Evolutionary conservation across 352 stramenopile genomes (phyloP).

Genomic region (Phytopythium kandeliae): DNA sequence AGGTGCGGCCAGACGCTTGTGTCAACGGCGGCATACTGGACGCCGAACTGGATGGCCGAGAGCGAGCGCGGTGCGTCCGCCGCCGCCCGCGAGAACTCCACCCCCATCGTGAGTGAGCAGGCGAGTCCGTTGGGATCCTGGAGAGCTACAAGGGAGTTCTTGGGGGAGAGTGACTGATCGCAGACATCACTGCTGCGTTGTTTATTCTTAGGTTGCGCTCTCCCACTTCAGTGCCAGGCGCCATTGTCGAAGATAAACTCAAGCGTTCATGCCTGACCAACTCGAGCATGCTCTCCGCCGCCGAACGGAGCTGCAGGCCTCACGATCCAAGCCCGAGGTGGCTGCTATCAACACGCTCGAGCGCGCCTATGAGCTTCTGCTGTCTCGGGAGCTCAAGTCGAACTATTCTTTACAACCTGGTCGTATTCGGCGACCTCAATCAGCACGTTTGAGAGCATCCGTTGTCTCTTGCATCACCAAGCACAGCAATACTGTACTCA

Average conservation of each 20-base stretch:
- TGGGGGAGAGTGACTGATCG: background rate
- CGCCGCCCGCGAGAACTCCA: slow-evolving; percentile 24
- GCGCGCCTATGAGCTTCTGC: background rate
- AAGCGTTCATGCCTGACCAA: slow-evolving; percentile 1
- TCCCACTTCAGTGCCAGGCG: background rate
- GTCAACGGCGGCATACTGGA: slow-evolving; percentile 49
- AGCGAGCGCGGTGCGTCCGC: slow-evolving; percentile 5
- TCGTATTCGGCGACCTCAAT: slow-evolving; percentile 13
- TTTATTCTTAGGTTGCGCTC: slow-evolving; percentile 2
- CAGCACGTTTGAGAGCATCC: background rate
- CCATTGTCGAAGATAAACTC: background rate
- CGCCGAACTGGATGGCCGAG: slow-evolving; percentile 24
- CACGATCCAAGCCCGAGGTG: slow-evolving; percentile 6
- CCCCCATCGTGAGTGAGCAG: slow-evolving; percentile 18
- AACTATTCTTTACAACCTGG: background rate
- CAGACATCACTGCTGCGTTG: background rate
- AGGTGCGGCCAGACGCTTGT: slow-evolving; percentile 58
- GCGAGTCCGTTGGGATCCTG: slow-evolving; percentile 5
- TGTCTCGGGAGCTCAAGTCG: background rate
- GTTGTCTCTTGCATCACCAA: slow-evolving; percentile 10
- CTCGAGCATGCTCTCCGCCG: slow-evolving; percentile 4
- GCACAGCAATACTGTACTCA: background rate
- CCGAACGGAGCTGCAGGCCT: background rate
- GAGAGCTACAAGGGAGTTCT: slow-evolving; percentile 8
- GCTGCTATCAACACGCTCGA: slow-evolving; percentile 2